Evolutionary conservation across 768 basidiomycete genomes (phyloP).

Genomic region (Saitozyma podzolica): DNA sequence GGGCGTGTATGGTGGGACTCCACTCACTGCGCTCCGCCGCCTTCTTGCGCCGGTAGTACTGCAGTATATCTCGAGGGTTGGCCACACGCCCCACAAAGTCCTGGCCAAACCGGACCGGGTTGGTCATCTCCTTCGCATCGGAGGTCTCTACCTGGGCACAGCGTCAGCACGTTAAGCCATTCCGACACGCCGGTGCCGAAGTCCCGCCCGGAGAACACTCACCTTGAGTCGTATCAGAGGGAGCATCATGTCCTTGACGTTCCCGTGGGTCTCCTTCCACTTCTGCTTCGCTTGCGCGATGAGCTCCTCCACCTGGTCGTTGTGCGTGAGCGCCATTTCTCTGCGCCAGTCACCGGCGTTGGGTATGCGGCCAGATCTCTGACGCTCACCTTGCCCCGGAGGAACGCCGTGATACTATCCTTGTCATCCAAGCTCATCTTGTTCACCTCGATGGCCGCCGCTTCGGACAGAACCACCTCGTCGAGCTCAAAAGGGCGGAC

Average conservation of each 20-base stretch:
- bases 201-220: slow-evolving; percentile 2
- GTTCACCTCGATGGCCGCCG: slow-evolving; percentile 72
- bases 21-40: slow-evolving; percentile 52
- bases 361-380: neutral
- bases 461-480: slow-evolving; percentile 71
- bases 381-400: slow-evolving; percentile 65
- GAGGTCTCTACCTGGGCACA: slow-evolving; percentile 77
- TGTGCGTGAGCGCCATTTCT: neutral
- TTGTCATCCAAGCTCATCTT: slow-evolving; percentile 69
- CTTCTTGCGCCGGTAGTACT: slow-evolving; percentile 83
- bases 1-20: neutral
- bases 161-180: slow-evolving; percentile 1
- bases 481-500: slow-evolving; percentile 93
- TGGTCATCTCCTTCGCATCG: slow-evolving; percentile 84
- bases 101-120: slow-evolving; percentile 94
- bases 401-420: slow-evolving; percentile 75
- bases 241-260: slow-evolving; percentile 59
- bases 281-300: slow-evolving; percentile 56
- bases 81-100: slow-evolving; percentile 88
- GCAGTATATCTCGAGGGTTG: slow-evolving; percentile 88
- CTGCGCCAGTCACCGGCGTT: no score
- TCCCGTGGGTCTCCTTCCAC: slow-evolving; percentile 39
- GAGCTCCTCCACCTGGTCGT: slow-evolving; percentile 67
- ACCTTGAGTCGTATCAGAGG: slow-evolving; percentile 86
- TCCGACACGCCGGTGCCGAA: neutral